phyloP scores from a whole-genome alignment of 768 basidiomycete species.

The Phanerochaete sordida region DNA sequence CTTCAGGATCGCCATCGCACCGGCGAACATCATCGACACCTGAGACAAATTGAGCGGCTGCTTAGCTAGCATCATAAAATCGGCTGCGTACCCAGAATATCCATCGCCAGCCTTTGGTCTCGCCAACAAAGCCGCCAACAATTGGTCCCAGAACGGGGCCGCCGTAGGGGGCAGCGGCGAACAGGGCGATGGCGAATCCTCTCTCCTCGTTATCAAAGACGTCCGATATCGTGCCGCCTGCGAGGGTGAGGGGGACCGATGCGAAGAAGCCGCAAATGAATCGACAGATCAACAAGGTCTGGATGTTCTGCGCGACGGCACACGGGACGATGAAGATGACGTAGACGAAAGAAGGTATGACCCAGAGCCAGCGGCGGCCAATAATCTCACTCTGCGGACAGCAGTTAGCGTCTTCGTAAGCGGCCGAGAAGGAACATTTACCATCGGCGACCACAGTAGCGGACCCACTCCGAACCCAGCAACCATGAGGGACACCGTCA shows the following conservation, averaged over 20 bases:
- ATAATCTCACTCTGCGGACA: slow-evolving; percentile 32
- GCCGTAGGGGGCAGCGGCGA: slow-evolving; percentile 38
- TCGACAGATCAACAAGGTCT: slow-evolving; percentile 34
- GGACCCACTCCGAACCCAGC: slow-evolving; percentile 31
- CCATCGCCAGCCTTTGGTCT: slow-evolving; percentile 36
- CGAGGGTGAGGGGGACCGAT: slow-evolving; percentile 33
- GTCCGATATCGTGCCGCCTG: slow-evolving; percentile 33
- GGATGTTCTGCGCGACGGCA: slow-evolving; percentile 36
- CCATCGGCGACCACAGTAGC: slow-evolving; percentile 27
- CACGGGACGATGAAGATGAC: slow-evolving; percentile 39
- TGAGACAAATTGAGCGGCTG: too few species aligned
- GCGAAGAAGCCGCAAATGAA: slow-evolving; percentile 36
- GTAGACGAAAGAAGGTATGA: slow-evolving; percentile 37
- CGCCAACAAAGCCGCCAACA: slow-evolving; percentile 43
- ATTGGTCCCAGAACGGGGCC: slow-evolving; percentile 50
- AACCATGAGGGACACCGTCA: slow-evolving; percentile 36
- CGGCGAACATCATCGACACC: slow-evolving; percentile 39
- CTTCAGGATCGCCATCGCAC: slow-evolving; percentile 24
- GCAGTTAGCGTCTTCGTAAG: slow-evolving; percentile 17
- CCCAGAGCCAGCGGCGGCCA: slow-evolving; percentile 36
- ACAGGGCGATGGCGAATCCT: slow-evolving; percentile 38
- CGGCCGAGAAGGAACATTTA: slow-evolving; percentile 3
- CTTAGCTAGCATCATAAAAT: too few species aligned
- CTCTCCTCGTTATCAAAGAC: slow-evolving; percentile 34
- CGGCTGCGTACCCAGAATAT: slow-evolving; percentile 28